phyloP scores from a whole-genome alignment of 129 eudicot species.

The Rutidosis leptorrhynchoides region DNA sequence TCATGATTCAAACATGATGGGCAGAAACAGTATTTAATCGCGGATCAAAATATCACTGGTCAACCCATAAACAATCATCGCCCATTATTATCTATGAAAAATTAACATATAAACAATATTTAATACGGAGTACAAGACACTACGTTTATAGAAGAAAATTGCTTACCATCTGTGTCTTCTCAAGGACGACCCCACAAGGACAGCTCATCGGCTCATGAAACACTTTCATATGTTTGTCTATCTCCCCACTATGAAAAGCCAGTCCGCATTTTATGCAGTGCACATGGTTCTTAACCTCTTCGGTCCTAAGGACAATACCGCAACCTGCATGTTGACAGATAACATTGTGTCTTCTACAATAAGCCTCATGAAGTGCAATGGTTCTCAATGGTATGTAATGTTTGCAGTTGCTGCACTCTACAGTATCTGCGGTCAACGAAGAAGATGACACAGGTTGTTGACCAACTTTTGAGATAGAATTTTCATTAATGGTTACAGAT shows the following conservation, averaged over 20 bases:
- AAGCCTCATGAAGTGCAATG: constrained; percentile 82
- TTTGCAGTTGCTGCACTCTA: constrained; percentile 80
- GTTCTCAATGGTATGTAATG: constrained; percentile 82
- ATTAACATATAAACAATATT: too few relatives aligned
- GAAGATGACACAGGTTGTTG: constrained; percentile 57
- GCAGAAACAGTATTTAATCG: too few relatives aligned
- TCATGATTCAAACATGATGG: not conserved
- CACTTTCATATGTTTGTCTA: constrained; percentile 85
- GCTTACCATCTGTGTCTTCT: constrained; percentile 86
- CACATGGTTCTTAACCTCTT: constrained; percentile 76
- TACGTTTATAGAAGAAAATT: not conserved
- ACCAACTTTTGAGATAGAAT: constrained; percentile 37
- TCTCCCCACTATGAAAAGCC: constrained; percentile 77
- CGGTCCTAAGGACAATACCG: constrained; percentile 74
- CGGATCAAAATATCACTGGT: not conserved
- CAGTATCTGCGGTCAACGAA: constrained; percentile 53
- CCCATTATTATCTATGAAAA: too few relatives aligned
- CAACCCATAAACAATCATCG: too few relatives aligned
- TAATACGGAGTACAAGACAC: too few relatives aligned
- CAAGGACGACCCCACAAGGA: constrained; percentile 76
- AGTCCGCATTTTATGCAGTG: constrained; percentile 81
- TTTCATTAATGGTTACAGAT: constrained; percentile 44
- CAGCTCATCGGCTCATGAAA: constrained; percentile 87
- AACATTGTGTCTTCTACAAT: constrained; percentile 76
- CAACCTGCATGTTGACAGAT: constrained; percentile 73